Evolutionary conservation across 371 early-diverging fungal genomes (phyloP).

Genomic region (Mucor plumbeus): DNA sequence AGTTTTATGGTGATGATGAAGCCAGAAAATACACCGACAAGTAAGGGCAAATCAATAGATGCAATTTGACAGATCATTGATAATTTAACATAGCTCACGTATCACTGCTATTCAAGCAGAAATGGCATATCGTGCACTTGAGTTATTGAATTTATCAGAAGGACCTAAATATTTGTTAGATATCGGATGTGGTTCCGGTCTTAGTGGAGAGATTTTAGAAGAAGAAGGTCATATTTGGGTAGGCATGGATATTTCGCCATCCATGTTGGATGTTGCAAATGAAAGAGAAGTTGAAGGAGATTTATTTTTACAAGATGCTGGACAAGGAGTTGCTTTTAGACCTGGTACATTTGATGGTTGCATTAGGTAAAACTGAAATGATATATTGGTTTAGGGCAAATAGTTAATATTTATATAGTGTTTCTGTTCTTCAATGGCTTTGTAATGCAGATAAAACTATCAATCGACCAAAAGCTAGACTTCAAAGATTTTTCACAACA

Average conservation of each 20-base stretch:
- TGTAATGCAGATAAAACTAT: constrained; percentile 94
- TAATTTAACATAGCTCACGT: constrained; percentile 69
- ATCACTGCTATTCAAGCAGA: constrained; percentile 92
- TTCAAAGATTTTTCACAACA: constrained; percentile 92
- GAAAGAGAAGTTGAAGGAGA: constrained; percentile 91
- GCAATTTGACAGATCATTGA: not conserved
- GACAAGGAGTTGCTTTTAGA: constrained; percentile 93
- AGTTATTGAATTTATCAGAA: constrained; percentile 84
- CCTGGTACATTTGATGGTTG: constrained; percentile 99
- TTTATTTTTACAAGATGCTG: constrained; percentile 95
- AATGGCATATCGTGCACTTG: constrained; percentile 92
- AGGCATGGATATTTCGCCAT: constrained; percentile 94
- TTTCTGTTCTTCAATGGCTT: constrained; percentile 99
- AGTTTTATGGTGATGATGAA: constrained; percentile 90
- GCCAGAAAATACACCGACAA: constrained; percentile 95
- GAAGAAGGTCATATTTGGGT: constrained; percentile 96
- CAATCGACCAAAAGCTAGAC: constrained; percentile 84
- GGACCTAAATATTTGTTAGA: constrained; percentile 69
- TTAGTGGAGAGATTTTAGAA: constrained; percentile 94
- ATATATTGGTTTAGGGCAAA: not conserved
- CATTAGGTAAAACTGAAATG: constrained; percentile 64
- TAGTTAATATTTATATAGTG: constrained; percentile 48
- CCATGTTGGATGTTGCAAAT: constrained; percentile 90
- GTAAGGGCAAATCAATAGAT: constrained; percentile 51
- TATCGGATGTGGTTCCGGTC: constrained; percentile 59